These are phyloP conservation scores for Sporothrix brunneoviolacea DNA, from an alignment of 2,329 filamentous ascomycete species.

Conservation along the genomic window DNA sequence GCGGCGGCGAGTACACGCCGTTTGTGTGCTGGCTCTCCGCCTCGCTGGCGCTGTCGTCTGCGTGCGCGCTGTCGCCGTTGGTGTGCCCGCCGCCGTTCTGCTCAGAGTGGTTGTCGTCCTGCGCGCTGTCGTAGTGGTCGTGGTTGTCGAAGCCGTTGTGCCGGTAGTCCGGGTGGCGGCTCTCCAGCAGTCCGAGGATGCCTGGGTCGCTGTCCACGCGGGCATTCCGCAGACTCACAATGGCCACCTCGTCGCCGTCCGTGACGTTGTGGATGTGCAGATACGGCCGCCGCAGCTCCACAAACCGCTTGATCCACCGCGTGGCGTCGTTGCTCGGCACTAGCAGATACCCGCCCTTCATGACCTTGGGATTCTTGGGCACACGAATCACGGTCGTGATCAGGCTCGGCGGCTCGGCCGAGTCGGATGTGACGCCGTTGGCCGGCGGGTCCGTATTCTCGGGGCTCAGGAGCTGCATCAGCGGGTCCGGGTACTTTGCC, in stretches of 20 bases:
- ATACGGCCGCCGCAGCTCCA: conserved; percentile 86
- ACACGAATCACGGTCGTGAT: conserved; percentile 71
- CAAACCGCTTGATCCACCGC: conserved; percentile 85
- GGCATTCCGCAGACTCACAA: conserved; percentile 82
- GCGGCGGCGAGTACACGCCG: neutral
- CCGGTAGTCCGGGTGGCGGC: conserved; percentile 19
- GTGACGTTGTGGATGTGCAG: conserved; percentile 80
- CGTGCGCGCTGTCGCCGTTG: conserved; percentile 5
- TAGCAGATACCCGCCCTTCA: conserved; percentile 84
- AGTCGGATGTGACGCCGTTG: conserved; percentile 49
- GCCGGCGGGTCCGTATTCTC: conserved; percentile 62
- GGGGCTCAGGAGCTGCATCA: conserved; percentile 49
- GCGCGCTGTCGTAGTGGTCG: neutral
- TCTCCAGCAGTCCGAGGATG: conserved; percentile 67
- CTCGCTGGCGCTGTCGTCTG: conserved; percentile 21
- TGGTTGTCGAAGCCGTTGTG: conserved; percentile 13
- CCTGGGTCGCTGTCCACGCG: conserved; percentile 90
- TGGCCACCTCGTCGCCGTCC: conserved; percentile 83
- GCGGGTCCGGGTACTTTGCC: conserved; percentile 52
- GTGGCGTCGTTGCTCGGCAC: conserved; percentile 75
- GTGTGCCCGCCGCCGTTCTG: neutral
- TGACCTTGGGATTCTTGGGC: conserved; percentile 70
- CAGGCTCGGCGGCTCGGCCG: conserved; percentile 53
- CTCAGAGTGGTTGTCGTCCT: neutral
- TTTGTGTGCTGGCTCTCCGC: neutral